phyloP scores from a whole-genome alignment of 495 filamentous ascomycete species.

The Patellaria atrata region DNA sequence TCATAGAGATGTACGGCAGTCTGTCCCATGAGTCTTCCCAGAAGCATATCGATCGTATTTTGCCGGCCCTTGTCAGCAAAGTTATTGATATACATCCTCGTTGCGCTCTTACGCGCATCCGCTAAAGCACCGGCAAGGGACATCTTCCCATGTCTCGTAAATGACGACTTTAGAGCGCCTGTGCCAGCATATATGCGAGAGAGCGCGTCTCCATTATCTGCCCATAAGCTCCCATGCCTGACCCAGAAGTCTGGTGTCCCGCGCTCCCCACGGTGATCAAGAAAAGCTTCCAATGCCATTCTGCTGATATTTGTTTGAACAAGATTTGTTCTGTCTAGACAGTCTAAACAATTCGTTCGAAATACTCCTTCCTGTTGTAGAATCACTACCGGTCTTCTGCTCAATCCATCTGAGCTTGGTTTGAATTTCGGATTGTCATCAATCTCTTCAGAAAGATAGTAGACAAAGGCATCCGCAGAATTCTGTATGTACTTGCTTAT shows the following conservation, averaged over 20 bases:
- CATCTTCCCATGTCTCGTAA: slow-evolving; percentile 94
- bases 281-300: slow-evolving; percentile 74
- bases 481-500: slow-evolving; percentile 60
- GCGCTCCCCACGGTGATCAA: slow-evolving; percentile 49
- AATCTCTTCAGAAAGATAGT: slow-evolving; percentile 66
- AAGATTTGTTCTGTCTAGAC: slow-evolving; percentile 88
- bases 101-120: slow-evolving; percentile 87
- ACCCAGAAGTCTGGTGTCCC: slow-evolving; percentile 72
- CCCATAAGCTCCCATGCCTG: slow-evolving; percentile 84
- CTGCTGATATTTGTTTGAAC: slow-evolving; percentile 89
- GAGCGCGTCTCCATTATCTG: slow-evolving; percentile 90
- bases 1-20: slow-evolving; percentile 74
- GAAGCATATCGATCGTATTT: slow-evolving; percentile 81
- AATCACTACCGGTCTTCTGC: slow-evolving; percentile 48
- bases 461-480: slow-evolving; percentile 75
- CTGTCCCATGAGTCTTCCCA: slow-evolving; percentile 65
- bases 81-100: slow-evolving; percentile 89
- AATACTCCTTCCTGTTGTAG: slow-evolving; percentile 90
- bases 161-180: slow-evolving; percentile 87
- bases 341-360: slow-evolving; percentile 91
- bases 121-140: slow-evolving; percentile 87
- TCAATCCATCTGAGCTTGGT: slow-evolving; percentile 22
- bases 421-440: slow-evolving; percentile 29
- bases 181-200: slow-evolving; percentile 96
- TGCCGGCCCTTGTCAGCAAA: slow-evolving; percentile 88